Evolutionary conservation across 2,329 filamentous ascomycete genomes (phyloP).

Genomic region (Ceratocystiopsis brevicomis): DNA sequence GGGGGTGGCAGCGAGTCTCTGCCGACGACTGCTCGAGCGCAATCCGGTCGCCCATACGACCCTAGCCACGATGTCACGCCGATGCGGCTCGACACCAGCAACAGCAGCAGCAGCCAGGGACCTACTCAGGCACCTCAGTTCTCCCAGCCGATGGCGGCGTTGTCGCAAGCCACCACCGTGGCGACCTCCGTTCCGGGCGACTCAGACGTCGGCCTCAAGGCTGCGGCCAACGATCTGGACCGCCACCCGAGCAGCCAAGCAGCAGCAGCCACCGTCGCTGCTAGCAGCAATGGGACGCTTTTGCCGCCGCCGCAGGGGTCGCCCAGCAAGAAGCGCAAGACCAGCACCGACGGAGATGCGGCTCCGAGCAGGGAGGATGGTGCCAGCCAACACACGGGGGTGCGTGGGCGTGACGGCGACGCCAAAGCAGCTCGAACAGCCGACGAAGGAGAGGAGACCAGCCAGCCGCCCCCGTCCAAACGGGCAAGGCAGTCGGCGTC

Average conservation of each 20-base stretch:
- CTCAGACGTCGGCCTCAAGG: conserved; percentile 16
- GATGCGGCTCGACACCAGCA: conserved; percentile 6
- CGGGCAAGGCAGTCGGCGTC: conserved; percentile 2
- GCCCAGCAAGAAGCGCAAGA: too few species aligned
- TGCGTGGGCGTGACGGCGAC: conserved; percentile 1
- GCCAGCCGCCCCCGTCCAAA: conserved; percentile 1
- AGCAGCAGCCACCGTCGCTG: not conserved
- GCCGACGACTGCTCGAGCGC: too few species aligned
- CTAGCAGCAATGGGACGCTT: not conserved
- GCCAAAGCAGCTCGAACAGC: not conserved
- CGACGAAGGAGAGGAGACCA: conserved; percentile 14
- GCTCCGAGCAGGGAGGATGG: too few species aligned
- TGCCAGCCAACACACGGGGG: too few species aligned
- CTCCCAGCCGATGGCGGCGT: not conserved
- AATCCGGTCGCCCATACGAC: too few species aligned
- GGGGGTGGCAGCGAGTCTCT: not conserved
- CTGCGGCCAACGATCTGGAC: conserved; percentile 15
- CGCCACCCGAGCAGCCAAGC: conserved; percentile 6
- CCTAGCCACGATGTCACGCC: conserved; percentile 8
- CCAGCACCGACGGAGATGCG: too few species aligned
- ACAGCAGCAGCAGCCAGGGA: conserved; percentile 1
- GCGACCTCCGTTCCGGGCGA: conserved; percentile 11
- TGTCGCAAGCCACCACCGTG: not conserved
- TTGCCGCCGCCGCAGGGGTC: too few species aligned
- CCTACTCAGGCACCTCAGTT: not conserved